Base-by-base conservation (phyloP, 306 rosid species). In the Dalbergia cochinchinensis region DNA sequence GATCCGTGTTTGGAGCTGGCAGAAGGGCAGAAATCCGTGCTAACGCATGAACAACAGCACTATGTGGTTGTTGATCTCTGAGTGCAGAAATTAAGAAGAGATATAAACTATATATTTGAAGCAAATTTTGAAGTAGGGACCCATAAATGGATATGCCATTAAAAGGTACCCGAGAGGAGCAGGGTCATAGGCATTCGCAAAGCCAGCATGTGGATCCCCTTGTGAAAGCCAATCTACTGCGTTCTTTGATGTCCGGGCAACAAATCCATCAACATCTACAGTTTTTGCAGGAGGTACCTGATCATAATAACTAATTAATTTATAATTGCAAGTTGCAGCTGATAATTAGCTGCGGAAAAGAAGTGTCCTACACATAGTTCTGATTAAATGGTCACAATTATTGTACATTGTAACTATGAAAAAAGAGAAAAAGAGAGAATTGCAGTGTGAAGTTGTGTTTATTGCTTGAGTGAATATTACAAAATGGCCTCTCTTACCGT, bases 131-230 rank as follows among this genome's bases (percentile, higher is more conserved):
- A 58, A 8, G 31, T 26, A 14, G 66, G 53, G 33, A 73, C 6
- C 18, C 53, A 69, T 55, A 61, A 66, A 60, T 45, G 39, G 68
- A 31, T 31, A 54, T 69, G 35, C 15, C 58, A 66, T 66, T 5
- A 18, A 8, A 47, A 35, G 15, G 39, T 71, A 91, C 92, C 93
- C 82, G 33, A 73, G 63, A 50, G 80, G 80, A 70, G 86, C 77
- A 84, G 77, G 67, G 16, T 79, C 84, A 65, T 77, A 86, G 50
- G 80, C 84, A 78, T 82, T 74, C 16, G n/a, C 78, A 42, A 89
- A 85, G 86, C 80, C 53, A 81, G 68, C 69, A 58, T 78, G 81
- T 60, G 83, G 86, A 58, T 90, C 89, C 75, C 65, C 81, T 33
- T 31, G 83, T 6, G 84, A 79, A 75, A 80, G 61, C 90, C 92